Evolutionary conservation across 345 rosid genomes (phyloP), one percentile per base, ranked within the genome.

Genomic region (Jatropha curcas): DNA sequence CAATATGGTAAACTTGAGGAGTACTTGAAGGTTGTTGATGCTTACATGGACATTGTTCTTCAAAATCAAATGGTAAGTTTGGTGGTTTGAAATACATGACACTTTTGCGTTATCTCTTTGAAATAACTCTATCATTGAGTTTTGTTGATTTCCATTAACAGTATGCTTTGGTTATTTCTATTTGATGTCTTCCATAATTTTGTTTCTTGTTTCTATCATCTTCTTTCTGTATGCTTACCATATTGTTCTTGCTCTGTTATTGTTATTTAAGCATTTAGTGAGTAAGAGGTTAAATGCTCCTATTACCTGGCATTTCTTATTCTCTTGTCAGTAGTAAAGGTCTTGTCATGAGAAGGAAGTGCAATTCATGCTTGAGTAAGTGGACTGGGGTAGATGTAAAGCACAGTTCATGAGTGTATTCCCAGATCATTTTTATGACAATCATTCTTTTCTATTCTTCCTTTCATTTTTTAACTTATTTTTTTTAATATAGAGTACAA

Each of bases 1-100:
- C 82, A 82, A 76, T 86, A 82, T 77, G 86, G 85, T 70, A 77
- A 76, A 76, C 92, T 88, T 75, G 84, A 84, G 79, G 89, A 87
- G 74, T 90, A 86, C 84, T 71, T 94, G 78, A 90, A 67, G 78
- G 87, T 92, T 77, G 87, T 86, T 72, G 98, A 94, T 74, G 88
- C 96, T 77, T 94, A 84, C 82, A 74, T 89, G 67, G 98, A 90
- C 74, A 82, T 94, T 70, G 71, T 92, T 70, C 87, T 94, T 76
- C 94, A 86, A 79, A 76, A 87, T 83, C 83, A 88, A 71, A 84
- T 94, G 94, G 97, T 92, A 74, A 81, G 84, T 71, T 67, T 72
- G 12, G 37, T 31, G 41, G 17, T 24, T 48, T 52, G 57, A 28
- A 8, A 16, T 65, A 19, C 58, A 5, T 53, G 53, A 16, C 33